Conservation (phyloP, 75 land plant genomes). For the Isoetes taiwanensis region DNA sequence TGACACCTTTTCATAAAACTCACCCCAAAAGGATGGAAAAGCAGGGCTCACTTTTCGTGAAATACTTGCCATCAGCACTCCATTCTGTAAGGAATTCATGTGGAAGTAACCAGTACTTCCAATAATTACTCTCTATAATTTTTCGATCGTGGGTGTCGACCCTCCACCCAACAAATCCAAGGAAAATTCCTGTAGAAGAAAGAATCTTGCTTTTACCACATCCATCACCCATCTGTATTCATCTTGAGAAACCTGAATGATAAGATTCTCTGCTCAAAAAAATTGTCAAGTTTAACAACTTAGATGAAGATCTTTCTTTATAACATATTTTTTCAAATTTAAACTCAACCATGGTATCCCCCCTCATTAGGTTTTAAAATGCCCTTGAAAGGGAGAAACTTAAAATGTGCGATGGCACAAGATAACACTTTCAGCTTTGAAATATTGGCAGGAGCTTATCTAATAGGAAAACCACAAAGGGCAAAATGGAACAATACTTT, state of each 20-base stretch:
- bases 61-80: neutral
- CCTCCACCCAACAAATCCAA: conserved; percentile 7
- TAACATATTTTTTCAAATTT: too few relatives aligned
- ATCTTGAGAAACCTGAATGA: neutral
- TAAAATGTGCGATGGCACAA: too few relatives aligned
- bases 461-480: too few relatives aligned
- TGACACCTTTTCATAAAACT: neutral
- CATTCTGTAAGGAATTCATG: neutral
- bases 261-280: too few relatives aligned
- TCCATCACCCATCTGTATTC: conserved; percentile 2
- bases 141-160: neutral
- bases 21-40: conserved; percentile 2
- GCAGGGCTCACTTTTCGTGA: neutral
- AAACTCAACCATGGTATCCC: too few relatives aligned
- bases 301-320: too few relatives aligned
- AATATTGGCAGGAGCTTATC: too few relatives aligned
- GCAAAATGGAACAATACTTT: too few relatives aligned
- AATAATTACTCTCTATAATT: neutral
- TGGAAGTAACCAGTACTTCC: conserved; percentile 4
- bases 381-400: too few relatives aligned
- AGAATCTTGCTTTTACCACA: neutral
- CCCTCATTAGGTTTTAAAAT: too few relatives aligned
- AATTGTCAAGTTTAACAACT: too few relatives aligned
- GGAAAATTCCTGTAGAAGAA: neutral
- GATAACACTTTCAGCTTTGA: too few relatives aligned